These are phyloP conservation scores for Samsoniella hepiali DNA, from an alignment of 2,329 filamentous ascomycete species.

Conservation along the genomic window DNA sequence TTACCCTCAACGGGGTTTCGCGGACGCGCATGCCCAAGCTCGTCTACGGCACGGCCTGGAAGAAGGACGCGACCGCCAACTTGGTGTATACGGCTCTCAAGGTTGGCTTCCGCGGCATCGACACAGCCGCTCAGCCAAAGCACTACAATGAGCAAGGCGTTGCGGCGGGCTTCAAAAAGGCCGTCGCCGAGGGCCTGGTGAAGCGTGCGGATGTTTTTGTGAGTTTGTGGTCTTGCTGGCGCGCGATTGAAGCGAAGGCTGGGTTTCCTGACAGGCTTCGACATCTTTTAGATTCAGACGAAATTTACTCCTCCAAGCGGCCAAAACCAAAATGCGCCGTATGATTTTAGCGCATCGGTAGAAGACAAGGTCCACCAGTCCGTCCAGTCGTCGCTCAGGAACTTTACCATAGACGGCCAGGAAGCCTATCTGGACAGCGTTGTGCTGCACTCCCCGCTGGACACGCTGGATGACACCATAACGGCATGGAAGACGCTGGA, in stretches of 20 bases:
- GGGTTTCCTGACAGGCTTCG: neutral
- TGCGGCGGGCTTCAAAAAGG: slow-evolving; percentile 61
- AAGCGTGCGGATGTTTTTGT: slow-evolving; percentile 60
- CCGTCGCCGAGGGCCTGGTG: slow-evolving; percentile 57
- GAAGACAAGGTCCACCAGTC: slow-evolving; percentile 65
- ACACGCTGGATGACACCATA: slow-evolving; percentile 46
- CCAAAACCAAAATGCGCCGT: slow-evolving; percentile 61
- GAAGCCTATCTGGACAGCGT: slow-evolving; percentile 64
- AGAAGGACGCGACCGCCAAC: slow-evolving; percentile 63
- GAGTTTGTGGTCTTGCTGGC: neutral
- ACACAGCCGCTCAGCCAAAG: slow-evolving; percentile 74
- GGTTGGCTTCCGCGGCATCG: slow-evolving; percentile 68
- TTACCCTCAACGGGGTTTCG: slow-evolving; percentile 30
- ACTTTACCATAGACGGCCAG: slow-evolving; percentile 48
- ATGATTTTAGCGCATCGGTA: slow-evolving; percentile 56
- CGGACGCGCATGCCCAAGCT: slow-evolving; percentile 47
- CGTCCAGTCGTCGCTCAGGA: slow-evolving; percentile 61
- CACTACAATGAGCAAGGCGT: slow-evolving; percentile 75
- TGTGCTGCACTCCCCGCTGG: slow-evolving; percentile 64
- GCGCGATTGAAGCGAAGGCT: too few relatives aligned
- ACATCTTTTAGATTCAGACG: slow-evolving; percentile 63
- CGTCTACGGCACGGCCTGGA: slow-evolving; percentile 85
- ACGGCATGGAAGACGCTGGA: slow-evolving; percentile 66
- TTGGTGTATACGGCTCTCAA: slow-evolving; percentile 67
- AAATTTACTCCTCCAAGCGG: slow-evolving; percentile 68